A percentile compares a stretch with the other conserved stretches of the same genome.
Conservation (phyloP, 2,329 filamentous ascomycete species). For the Talaromyces atroroseus region DNA sequence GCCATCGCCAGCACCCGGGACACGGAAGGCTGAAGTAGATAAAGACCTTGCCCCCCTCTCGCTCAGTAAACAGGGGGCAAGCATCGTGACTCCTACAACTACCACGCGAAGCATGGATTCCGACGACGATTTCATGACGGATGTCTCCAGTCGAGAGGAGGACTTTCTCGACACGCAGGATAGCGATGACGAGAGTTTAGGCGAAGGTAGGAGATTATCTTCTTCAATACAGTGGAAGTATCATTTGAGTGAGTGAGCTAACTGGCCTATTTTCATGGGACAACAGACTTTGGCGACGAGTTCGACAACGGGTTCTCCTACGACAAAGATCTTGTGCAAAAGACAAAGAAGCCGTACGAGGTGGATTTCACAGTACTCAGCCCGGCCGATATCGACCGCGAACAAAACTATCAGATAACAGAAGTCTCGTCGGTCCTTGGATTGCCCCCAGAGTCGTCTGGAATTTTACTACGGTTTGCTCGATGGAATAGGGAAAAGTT, state of each 20-base stretch:
- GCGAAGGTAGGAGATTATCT: slow-evolving; percentile 34
- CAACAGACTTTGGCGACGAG: slow-evolving; percentile 52
- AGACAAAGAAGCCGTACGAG: slow-evolving; percentile 70
- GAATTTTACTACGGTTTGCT: slow-evolving; percentile 81
- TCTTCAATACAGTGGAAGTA: too few relatives aligned
- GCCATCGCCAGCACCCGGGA: background rate
- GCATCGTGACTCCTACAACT: slow-evolving; percentile 37
- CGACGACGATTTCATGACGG: slow-evolving; percentile 88
- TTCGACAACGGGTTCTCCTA: slow-evolving; percentile 59
- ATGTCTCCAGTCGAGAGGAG: slow-evolving; percentile 65
- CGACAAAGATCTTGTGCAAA: slow-evolving; percentile 65
- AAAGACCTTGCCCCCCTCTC: slow-evolving; percentile 13
- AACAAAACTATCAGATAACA: slow-evolving; percentile 79
- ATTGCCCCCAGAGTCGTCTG: slow-evolving; percentile 80
- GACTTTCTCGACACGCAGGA: slow-evolving; percentile 61
- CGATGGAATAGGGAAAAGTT: slow-evolving; percentile 95
- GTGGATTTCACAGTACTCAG: slow-evolving; percentile 77
- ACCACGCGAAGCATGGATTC: slow-evolving; percentile 72
- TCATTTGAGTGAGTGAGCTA: background rate
- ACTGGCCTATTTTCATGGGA: background rate
- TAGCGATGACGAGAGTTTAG: slow-evolving; percentile 62
- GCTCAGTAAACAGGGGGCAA: slow-evolving; percentile 23
- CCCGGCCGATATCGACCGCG: slow-evolving; percentile 72
- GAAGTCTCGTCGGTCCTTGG: slow-evolving; percentile 91
- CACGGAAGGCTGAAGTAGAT: background rate